Evolutionary conservation across 306 rosid genomes (phyloP).

Genomic region (Quercus gilva): DNA sequence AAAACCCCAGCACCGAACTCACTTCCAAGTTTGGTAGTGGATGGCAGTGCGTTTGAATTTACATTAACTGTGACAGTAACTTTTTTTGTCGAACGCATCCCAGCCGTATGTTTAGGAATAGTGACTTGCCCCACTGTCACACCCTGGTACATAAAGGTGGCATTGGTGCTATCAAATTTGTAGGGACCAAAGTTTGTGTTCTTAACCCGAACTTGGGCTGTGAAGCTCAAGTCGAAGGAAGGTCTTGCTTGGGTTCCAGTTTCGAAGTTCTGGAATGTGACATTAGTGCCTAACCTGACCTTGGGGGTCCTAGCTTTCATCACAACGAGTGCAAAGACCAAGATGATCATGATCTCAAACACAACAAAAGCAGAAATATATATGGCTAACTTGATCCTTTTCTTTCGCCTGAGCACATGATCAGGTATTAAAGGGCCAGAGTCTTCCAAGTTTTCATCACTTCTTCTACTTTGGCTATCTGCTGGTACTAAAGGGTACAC

Average conservation of each 20-base stretch:
- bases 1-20: constrained; percentile 4
- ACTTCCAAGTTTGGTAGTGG: constrained; percentile 6
- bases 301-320: constrained; percentile 5
- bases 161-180: constrained; percentile 13
- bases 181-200: constrained; percentile 33
- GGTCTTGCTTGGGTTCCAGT: neutral
- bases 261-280: neutral
- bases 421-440: neutral
- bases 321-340: neutral
- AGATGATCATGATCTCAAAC: constrained; percentile 1
- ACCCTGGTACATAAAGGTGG: constrained; percentile 13
- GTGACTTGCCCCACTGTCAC: constrained; percentile 12
- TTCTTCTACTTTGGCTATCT: neutral
- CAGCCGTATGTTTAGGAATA: constrained; percentile 22
- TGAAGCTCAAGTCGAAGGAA: constrained; percentile 24
- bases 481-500: neutral
- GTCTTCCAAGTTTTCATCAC: neutral
- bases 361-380: neutral
- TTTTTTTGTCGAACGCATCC: constrained; percentile 22
- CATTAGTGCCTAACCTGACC: neutral
- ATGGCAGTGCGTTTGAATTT: constrained; percentile 4
- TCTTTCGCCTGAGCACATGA: neutral
- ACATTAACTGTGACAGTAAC: constrained; percentile 17
- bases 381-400: constrained; percentile 11
- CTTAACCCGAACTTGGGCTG: constrained; percentile 23